Evolutionary conservation across 176 grass and related monocot genomes (phyloP).

Genomic region (Tuctoria greenei): DNA sequence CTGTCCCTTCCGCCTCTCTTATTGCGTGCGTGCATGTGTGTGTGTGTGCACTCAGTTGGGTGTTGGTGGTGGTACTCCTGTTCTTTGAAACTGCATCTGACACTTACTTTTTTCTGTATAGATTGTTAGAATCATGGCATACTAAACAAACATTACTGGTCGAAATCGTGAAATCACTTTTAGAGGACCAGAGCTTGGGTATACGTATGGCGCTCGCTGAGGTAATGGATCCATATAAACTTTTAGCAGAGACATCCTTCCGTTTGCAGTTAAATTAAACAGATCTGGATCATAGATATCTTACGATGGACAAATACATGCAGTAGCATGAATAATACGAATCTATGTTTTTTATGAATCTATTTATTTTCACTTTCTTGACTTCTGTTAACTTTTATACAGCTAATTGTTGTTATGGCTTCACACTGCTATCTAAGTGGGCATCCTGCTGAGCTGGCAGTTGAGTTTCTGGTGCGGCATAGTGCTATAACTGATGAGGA

Average conservation of each 20-base stretch:
- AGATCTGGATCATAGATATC: background rate
- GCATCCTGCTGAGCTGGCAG: slow-evolving; percentile 68
- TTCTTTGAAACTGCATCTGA: background rate
- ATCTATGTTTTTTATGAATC: slow-evolving; percentile 27
- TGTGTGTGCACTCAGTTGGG: background rate
- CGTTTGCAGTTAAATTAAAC: background rate
- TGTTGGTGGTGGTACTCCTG: background rate
- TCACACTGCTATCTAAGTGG: slow-evolving; percentile 92
- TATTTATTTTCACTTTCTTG: slow-evolving; percentile 19
- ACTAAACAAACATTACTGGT: slow-evolving; percentile 68
- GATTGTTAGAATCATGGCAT: slow-evolving; percentile 98
- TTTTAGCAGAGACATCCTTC: background rate
- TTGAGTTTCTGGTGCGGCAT: slow-evolving; percentile 83
- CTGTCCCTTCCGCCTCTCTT: no score
- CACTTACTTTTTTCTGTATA: slow-evolving; percentile 27
- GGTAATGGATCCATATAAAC: slow-evolving; percentile 31
- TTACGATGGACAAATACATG: background rate
- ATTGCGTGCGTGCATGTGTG: no score
- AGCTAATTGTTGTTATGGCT: slow-evolving; percentile 99
- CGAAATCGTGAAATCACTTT: slow-evolving; percentile 81
- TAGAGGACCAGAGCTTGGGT: slow-evolving; percentile 82
- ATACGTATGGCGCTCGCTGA: slow-evolving; percentile 82
- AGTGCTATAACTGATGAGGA: slow-evolving; percentile 79
- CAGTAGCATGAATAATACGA: slow-evolving; percentile 3
- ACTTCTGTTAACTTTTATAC: slow-evolving; percentile 49